Base-by-base conservation (phyloP, 257 asterid genomes). In the Nemophila menziesii region DNA sequence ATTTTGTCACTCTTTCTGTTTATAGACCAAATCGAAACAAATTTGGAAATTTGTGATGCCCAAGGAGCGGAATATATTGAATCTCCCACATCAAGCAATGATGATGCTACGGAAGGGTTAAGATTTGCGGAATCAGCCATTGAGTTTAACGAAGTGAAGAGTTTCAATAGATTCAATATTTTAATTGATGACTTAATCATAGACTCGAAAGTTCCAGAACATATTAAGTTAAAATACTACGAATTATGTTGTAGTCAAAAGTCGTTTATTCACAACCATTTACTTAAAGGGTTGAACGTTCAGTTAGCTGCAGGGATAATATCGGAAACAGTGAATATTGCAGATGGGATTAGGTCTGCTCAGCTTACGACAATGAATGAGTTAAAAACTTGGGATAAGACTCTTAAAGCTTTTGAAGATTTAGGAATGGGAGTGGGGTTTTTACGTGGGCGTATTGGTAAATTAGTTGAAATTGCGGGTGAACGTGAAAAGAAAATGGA, bases 401-500 rank as follows among this genome's bases (percentile, higher is more conserved):
- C 85, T 5, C 58, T 79, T 3, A 65, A 73, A 57, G 69, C 72
- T 6, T 83, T 79, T 0, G 80, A 69, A 55, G 74, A 56, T 56
- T 61, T 79, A 26, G 94, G 94, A 10, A 76, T 76, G 92, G 16
- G 14, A 0, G 85, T 71, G 14, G 82, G 83, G 19, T 83, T 77
- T 42, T 46, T 79, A 19, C 75, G 77, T 0, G 39, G 48, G 7
- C 63, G 79, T 48, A 40, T 79, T 20, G 49, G 19, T 19, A 61
- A 52, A 42, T 55, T 79, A 8, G 53, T 47, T 7, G 51, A 26
- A 20, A 41, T 69, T 51, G 50, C 67, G 16, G 22, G 20, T 19
- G 79, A 74, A 49, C 65, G 36, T 23, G 47, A 16, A 34, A 37
- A 42, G 45, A 41, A 38, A 12, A 23, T 57, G 11, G 51, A 42